Base-by-base conservation (phyloP, 345 rosid species). In the Citrus cavaleriei region DNA sequence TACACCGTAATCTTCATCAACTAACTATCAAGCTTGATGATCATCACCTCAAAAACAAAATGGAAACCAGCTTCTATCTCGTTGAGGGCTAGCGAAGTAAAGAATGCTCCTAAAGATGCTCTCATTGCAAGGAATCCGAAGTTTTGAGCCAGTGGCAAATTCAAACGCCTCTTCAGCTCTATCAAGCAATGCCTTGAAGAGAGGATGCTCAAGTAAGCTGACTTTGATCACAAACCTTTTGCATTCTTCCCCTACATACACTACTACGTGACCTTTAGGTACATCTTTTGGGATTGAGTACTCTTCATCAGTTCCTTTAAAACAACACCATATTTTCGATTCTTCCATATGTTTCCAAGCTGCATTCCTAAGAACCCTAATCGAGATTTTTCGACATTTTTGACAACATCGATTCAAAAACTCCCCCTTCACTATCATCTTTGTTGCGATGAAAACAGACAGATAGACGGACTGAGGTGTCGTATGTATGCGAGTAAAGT, bases 201-300 rank as follows among this genome's bases (percentile, higher is more conserved):
- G 81, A 27, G 87, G 87, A 75, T 86, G 85, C 22, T 80, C 22
- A 5, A 86, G 83, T 57, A 79, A n/a, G 13, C 57, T 40, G 35
- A 83, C 19, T 27, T 75, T 68, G 64, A 88, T 80, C 4, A 88
- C 80, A 74, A 71, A 88, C 71, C 86, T 86, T 63, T 73, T 81
- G 70, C 81, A 72, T 14, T 83, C 83, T 69, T 86, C 81, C 21
- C 89, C 87, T 5, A 80, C 89, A 4, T 85, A 85, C 3, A 85
- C 84, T 7, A 78, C 89, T 34, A 83, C 7, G 46, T 85, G 86
- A 51, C 88, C 89, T 74, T 68, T 80, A 0, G 91, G 87, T 13
- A 88, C 86, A 70, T 86, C 91, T 24, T 68, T 73, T 0, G 88
- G 89, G 30, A 80, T 68, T 5, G 18, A 30, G n/a, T 18, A 1